Evolutionary conservation across 148 eudicot species (phyloP), one percentile per base, ranked within the genome.

Genomic region (Diospyros lotus): DNA sequence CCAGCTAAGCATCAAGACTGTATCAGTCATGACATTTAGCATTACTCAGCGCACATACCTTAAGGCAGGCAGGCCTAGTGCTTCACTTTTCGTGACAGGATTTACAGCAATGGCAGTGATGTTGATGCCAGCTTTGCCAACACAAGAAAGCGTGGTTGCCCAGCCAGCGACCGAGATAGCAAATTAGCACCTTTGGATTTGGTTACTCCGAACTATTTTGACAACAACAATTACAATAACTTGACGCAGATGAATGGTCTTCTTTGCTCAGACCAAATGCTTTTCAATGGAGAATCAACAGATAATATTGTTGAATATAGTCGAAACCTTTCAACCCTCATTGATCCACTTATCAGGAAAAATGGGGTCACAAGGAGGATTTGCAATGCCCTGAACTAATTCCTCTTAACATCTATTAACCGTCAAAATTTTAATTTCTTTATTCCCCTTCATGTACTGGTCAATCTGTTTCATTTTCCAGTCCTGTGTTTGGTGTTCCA

Each of bases 191-290:
- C 85, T 18, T 80, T 82, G 10, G 82, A 82, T 76, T 68, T 79
- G 46, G 80, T 79, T 9, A 82, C 85, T 15, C 82, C 85, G 10
- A 79, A 76, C 69, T 38, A 62, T 28, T 79, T 82, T 38, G 85
- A 82, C 69, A 82, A 79, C 82, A 80, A 79, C 61, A 79, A 83
- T 75, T 83, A 13, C 73, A 83, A 68, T 69, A 80, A 83, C 10
- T 56, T 83, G n/a, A 5, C 69, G 0, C 78, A 79, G 13, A 76
- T 66, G 55, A 83, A 68, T 66, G 83, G 85, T 6, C 82, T 83
- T 43, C 80, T 83, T 8, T 12, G n/a, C 18, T 76, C 86, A 1
- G 83, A 81, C 43, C 84, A 81, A 13, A 75, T 58, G 1, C 84
- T 77, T n/a, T 75, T 81, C 64, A 79, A 66, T 11, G 82, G 80